A percentile compares a stretch with the other conserved stretches of the same genome.
Evolutionary conservation across 2,329 filamentous ascomycete genomes (phyloP).

Genomic region (Fusarium nurragi): DNA sequence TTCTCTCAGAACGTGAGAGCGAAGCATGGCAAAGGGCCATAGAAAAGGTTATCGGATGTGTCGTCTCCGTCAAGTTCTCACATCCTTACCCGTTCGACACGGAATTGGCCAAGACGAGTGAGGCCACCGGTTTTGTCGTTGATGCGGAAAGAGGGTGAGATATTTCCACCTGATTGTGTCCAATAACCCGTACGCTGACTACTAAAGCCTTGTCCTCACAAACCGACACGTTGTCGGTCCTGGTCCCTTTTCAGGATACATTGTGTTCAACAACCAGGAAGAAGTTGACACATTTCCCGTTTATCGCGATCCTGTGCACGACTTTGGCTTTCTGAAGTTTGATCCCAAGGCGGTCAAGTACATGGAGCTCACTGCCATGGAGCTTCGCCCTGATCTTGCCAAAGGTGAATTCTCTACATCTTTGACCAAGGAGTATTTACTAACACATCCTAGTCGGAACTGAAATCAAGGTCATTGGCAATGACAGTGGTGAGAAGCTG

Average conservation of each 20-base stretch:
- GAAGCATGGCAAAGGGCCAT: conserved; percentile 87
- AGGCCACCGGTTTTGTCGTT: conserved; percentile 76
- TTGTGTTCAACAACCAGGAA: conserved; percentile 98
- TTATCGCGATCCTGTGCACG: conserved; percentile 97
- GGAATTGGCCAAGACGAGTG: conserved; percentile 89
- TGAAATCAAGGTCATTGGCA: conserved; percentile 31
- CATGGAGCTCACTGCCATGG: conserved; percentile 74
- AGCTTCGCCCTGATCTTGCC: conserved; percentile 24
- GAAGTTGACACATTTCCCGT: conserved; percentile 94
- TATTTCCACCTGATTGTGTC: too few species aligned
- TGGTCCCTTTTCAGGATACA: conserved; percentile 97
- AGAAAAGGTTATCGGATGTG: conserved; percentile 90
- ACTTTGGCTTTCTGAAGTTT: conserved; percentile 96
- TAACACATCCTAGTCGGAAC: conserved; percentile 4
- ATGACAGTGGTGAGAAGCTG: conserved; percentile 28
- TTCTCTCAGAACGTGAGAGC: conserved; percentile 27
- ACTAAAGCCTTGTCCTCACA: conserved; percentile 64
- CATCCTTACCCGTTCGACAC: conserved; percentile 98
- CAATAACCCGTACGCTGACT: background rate
- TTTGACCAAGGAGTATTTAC: accelerated
- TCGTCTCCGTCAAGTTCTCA: conserved; percentile 98
- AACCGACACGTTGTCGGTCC: conserved; percentile 94
- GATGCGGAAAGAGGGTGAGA: conserved; percentile 21
- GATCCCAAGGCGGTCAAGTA: conserved; percentile 96
- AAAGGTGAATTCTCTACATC: background rate